These are phyloP conservation scores for Cladophialophora carrionii DNA, from an alignment of 2,329 filamentous ascomycete species.

Conservation along the genomic window DNA sequence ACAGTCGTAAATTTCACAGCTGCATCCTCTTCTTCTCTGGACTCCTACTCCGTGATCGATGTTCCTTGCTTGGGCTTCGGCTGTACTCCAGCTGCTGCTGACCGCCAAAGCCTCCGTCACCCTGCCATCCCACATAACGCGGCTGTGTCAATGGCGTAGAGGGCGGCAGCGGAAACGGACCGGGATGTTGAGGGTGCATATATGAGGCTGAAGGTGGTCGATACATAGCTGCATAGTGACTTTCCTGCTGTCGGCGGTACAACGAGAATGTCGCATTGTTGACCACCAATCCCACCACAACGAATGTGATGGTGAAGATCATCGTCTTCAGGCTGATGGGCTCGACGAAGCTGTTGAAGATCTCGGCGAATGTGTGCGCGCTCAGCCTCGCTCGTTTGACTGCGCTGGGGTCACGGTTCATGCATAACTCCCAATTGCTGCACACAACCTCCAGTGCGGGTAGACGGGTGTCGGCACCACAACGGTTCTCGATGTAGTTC, in stretches of 20 bases:
- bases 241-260: conserved; percentile 37
- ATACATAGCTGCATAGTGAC: conserved; percentile 26
- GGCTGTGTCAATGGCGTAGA: conserved; percentile 31
- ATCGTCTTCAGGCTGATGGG: conserved; percentile 84
- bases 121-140: conserved; percentile 34
- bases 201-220: conserved; percentile 34
- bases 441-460: conserved; percentile 76
- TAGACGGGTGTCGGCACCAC: conserved; percentile 65
- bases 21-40: conserved; percentile 36
- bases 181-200: conserved; percentile 29
- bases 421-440: conserved; percentile 81
- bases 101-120: conserved; percentile 19
- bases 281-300: conserved; percentile 36
- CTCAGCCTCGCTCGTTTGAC: conserved; percentile 80
- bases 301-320: conserved; percentile 39
- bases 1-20: conserved; percentile 11
- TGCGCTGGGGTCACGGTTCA: conserved; percentile 77
- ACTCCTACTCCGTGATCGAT: conserved; percentile 35
- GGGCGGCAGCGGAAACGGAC: conserved; percentile 29
- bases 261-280: conserved; percentile 38
- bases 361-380: conserved; percentile 84
- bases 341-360: conserved; percentile 92
- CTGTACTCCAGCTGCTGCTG: conserved; percentile 37
- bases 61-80: conserved; percentile 38
- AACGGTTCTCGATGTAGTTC: conserved; percentile 76